Evolutionary conservation across 176 grass and related monocot genomes (phyloP), one percentile per base, ranked within the genome.

Genomic region (Elaeis guineensis): DNA sequence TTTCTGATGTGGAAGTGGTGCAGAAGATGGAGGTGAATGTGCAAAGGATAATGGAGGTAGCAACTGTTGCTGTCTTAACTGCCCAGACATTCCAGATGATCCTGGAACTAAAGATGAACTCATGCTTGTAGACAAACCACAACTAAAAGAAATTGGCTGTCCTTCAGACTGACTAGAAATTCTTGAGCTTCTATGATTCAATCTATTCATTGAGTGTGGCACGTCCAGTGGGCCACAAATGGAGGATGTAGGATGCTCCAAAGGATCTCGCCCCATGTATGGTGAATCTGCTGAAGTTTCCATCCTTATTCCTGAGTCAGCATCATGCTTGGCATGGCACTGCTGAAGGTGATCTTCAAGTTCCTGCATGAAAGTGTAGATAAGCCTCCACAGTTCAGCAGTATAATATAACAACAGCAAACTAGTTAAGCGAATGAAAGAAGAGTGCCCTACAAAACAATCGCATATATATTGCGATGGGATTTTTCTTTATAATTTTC

Each of bases 11-110:
- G 49, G 74, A 71, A 83, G 57, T 18, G 72, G 54, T 12, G 55
- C 48, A 63, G 65, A 25, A 70, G 80, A 70, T 56, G 80, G 75
- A 57, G 79, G 30, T 67, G 70, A 58, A 72, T 82, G 67, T 44
- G 54, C 32, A 61, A 71, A 79, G 57, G 75, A 74, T n/a, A 74
- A 63, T 49, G 86, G 67, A 82, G 77, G 25, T 66, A 79, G 78
- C 65, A 80, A 89, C 52, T 86, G 80, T 79, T 57, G 80, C 49
- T 82, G 62, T 54, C 87, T 86, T 67, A 82, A 75, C 61, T 77
- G 81, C n/a, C 69, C 75, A 59, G 74, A 75, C 57, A 72, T 49
- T 9, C 79, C 76, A 25, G 53, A 29, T 77, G 78, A 70, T 69
- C 60, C 64, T 71, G 64, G 49, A 18, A 68, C 18, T 70, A 84